Conservation (phyloP, 495 filamentous ascomycete genomes). For the Neurospora tetraspora region DNA sequence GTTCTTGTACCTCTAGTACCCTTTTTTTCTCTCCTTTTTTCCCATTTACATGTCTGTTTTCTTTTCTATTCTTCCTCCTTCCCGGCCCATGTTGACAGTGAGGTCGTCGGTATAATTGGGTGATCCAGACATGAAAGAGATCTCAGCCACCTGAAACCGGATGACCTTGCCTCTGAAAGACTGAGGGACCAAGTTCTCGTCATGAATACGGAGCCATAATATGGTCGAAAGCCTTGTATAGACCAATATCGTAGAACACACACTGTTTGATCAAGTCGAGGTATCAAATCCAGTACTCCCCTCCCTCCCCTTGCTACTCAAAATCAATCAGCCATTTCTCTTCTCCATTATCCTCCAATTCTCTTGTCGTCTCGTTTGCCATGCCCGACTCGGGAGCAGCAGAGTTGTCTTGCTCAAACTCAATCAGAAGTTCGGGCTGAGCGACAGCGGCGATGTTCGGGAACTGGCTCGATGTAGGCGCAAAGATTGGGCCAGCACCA, state of each 20-base stretch:
- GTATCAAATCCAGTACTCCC: too few species aligned
- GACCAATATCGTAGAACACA: too few species aligned
- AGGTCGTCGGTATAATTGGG: background rate
- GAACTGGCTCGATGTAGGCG: background rate
- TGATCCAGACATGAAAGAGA: background rate
- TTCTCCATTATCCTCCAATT: background rate
- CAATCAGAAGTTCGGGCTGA: background rate
- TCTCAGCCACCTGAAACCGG: background rate
- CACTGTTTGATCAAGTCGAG: too few species aligned
- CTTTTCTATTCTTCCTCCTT: background rate
- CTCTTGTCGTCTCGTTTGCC: background rate
- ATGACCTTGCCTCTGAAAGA: background rate
- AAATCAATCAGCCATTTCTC: constrained; percentile 11
- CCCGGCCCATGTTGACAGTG: background rate
- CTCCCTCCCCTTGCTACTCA: background rate
- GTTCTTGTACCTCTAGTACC: too few species aligned
- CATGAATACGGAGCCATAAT: background rate
- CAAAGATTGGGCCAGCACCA: background rate
- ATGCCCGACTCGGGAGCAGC: background rate
- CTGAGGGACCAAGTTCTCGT: background rate
- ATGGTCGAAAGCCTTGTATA: background rate
- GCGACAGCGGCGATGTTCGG: background rate
- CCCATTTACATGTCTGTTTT: background rate
- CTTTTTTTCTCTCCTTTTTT: too few species aligned
- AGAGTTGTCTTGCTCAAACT: background rate